A percentile compares a stretch with the other conserved stretches of the same genome.
These are phyloP conservation scores for Trypanosoma caninum DNA, from an alignment of 208 protist genomes.

Conservation along the genomic window DNA sequence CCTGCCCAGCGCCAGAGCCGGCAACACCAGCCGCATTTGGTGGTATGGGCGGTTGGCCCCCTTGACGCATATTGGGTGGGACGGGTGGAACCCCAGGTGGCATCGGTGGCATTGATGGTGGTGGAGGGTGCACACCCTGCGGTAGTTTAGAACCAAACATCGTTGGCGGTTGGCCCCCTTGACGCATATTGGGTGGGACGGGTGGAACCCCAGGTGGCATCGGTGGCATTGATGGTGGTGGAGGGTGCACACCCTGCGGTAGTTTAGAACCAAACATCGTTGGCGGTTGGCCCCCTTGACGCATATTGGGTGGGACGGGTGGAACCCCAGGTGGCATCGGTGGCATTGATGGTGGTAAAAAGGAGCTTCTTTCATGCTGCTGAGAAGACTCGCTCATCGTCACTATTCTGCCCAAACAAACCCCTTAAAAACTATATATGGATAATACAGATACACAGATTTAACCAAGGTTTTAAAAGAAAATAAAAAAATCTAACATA, in stretches of 20 bases:
- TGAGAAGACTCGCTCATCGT: no score
- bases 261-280: conserved; percentile 17
- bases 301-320: no score
- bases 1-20: background rate
- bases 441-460: no score
- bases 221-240: conserved; percentile 22
- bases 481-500: conserved; percentile 21
- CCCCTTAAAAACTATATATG: no score
- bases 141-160: conserved; percentile 32
- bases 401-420: no score
- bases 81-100: conserved; percentile 2
- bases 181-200: no score
- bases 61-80: background rate
- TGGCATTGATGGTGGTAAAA: no score
- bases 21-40: background rate
- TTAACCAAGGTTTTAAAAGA: no score
- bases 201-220: conserved; percentile 31
- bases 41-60: background rate
- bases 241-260: no score
- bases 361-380: no score
- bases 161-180: no score
- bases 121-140: background rate
- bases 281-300: conserved; percentile 38
- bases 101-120: background rate
- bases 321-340: no score